Evolutionary conservation across 345 rosid species (phyloP), one percentile per base, ranked within the genome.

Genomic region (Arabis hirsuta): DNA sequence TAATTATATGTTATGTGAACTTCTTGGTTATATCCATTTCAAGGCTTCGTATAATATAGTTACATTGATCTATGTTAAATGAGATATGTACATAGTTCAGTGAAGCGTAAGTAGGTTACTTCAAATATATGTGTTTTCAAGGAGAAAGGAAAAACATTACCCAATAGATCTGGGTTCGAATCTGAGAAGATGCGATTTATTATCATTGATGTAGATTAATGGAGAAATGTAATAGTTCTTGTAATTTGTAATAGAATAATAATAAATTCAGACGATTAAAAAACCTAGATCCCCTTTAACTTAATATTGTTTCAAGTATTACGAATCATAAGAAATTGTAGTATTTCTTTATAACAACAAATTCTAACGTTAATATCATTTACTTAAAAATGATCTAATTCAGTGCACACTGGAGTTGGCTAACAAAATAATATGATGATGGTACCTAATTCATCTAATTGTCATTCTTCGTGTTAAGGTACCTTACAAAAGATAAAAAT

Each of bases 101-200:
- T n/a, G 43, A 46, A 29, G 43, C 2, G 34, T 45, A 27, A 36
- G 34, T 62, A 27, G 38, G 38, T 36, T 36, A 65, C 43, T 65
- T 22, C 38, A 24, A 19, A 45, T 22, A 19, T 62, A 16, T 26
- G 36, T 64, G 32, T 31, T 65, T 32, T 64, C 13, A 16, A 65
- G 13, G 22, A 36, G n/a, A 64, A 38, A 20, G 19, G 5, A 12
- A 2, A 43, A 19, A 36, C 9, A 50, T 34, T 48, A 2, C 9
- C 8, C 19, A 29, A 22, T 22, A 22, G 24, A 22, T 22, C 24
- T 16, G 16, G 16, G 24, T 22, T 22, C 24, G 24, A 22, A 22
- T 22, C 1, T 2, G 2, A 22, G 0, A 22, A 22, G 2, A 22
- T 22, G 24, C 2, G 0, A 22, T 22, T 22, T 22, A 22, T 22